Conservation (phyloP, 1,284 basidiomycete genomes). For the Melampsora medusae region DNA sequence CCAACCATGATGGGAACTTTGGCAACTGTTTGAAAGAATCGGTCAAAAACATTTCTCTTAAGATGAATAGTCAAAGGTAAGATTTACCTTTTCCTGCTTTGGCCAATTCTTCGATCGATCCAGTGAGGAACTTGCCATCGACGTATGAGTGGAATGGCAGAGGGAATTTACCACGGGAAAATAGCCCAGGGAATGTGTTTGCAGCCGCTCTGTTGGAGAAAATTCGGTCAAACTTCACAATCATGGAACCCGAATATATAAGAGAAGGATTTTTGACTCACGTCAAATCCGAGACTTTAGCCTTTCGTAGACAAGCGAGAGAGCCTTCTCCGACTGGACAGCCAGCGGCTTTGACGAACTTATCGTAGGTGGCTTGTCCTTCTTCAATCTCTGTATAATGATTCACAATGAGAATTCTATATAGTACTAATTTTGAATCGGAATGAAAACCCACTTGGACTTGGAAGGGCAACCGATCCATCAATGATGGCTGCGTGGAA, state of each 20-base stretch:
- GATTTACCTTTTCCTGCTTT: background rate
- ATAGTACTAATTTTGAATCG: background rate
- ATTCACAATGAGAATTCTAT: background rate
- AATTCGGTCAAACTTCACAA: background rate
- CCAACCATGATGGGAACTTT: background rate
- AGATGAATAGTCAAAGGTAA: background rate
- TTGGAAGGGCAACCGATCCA: slow-evolving; percentile 1
- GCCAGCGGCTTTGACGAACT: background rate
- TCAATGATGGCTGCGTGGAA: background rate
- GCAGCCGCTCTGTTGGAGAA: background rate
- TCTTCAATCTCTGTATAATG: background rate
- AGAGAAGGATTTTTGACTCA: background rate
- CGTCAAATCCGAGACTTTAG: background rate
- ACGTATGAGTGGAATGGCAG: background rate
- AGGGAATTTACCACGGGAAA: background rate
- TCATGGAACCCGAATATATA: background rate
- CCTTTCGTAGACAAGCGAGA: background rate
- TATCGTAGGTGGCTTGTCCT: background rate
- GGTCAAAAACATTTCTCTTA: too few relatives aligned
- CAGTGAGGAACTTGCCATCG: slow-evolving; percentile 1
- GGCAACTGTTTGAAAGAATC: background rate
- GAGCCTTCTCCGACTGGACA: background rate
- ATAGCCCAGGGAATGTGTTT: background rate
- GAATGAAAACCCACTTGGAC: background rate
- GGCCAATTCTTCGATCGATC: background rate